Conservation (phyloP, 1,284 basidiomycete species). For the Ganoderma resinaceum region DNA sequence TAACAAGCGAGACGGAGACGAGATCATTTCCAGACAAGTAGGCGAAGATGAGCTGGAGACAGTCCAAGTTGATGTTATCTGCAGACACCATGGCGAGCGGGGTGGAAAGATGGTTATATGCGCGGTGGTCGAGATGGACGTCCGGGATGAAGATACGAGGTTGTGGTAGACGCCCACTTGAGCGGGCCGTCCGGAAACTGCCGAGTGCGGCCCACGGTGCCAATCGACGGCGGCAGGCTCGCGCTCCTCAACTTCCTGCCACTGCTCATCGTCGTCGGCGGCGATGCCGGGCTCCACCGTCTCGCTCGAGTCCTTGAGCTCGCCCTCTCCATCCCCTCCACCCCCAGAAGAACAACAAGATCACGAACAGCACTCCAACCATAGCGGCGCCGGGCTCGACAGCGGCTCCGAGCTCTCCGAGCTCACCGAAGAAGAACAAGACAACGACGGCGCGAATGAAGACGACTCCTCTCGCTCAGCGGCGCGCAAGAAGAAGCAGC, state of each 20-base stretch:
- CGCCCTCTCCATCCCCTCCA: slow-evolving; percentile 57
- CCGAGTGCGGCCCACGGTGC: neutral
- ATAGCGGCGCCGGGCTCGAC: slow-evolving; percentile 50
- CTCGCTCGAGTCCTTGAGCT: slow-evolving; percentile 71
- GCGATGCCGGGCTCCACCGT: slow-evolving; percentile 61
- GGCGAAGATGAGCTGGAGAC: slow-evolving; percentile 67
- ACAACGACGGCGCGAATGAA: slow-evolving; percentile 40
- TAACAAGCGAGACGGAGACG: slow-evolving; percentile 64
- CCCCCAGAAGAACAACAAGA: slow-evolving; percentile 40
- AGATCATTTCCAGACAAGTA: slow-evolving; percentile 62
- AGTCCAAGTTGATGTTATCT: slow-evolving; percentile 73
- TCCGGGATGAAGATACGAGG: neutral
- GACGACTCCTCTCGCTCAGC: slow-evolving; percentile 25
- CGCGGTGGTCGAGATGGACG: neutral
- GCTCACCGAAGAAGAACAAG: slow-evolving; percentile 81
- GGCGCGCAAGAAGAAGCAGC: slow-evolving; percentile 53
- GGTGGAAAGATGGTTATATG: neutral
- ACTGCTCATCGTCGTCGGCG: slow-evolving; percentile 37
- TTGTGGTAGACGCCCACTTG: neutral
- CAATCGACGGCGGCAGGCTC: neutral
- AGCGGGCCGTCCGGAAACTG: slow-evolving; percentile 1
- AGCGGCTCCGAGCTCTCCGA: slow-evolving; percentile 80
- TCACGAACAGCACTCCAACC: slow-evolving; percentile 36
- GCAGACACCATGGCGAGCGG: slow-evolving; percentile 60
- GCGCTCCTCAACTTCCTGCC: slow-evolving; percentile 1